Evolutionary conservation across 2,329 filamentous ascomycete species (phyloP).

Genomic region (Ceratocystis papillata): DNA sequence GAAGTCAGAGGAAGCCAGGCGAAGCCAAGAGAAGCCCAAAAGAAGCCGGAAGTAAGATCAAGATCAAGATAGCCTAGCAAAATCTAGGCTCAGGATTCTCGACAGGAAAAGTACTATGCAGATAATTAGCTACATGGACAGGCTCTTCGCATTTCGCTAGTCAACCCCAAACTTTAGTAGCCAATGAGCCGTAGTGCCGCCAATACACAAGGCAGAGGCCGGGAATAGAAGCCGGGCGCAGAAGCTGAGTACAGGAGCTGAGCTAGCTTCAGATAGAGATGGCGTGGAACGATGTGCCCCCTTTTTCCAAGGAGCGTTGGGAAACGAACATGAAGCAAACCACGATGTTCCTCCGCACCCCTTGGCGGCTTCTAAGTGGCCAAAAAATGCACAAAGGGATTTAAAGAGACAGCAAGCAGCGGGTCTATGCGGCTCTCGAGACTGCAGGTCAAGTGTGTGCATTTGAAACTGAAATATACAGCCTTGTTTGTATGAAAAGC

Average conservation of each 20-base stretch:
- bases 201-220: background rate
- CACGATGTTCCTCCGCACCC: background rate
- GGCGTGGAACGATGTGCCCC: background rate
- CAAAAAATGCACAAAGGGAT: background rate
- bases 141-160: background rate
- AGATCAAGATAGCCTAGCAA: background rate
- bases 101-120: background rate
- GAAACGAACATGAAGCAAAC: background rate
- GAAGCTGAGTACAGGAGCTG: background rate
- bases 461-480: conserved; percentile 4
- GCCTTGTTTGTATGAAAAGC: conserved; percentile 8
- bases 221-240: too few relatives aligned
- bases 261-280: background rate
- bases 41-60: background rate
- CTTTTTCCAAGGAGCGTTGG: background rate
- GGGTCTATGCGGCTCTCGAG: background rate
- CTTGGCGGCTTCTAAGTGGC: background rate
- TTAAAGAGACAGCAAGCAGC: background rate
- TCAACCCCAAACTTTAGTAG: background rate
- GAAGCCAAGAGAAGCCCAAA: background rate
- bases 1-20: background rate
- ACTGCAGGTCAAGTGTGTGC: background rate
- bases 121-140: background rate
- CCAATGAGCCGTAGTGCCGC: background rate
- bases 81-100: background rate